Evolutionary conservation across 495 filamentous ascomycete genomes (phyloP), one percentile per base, ranked within the genome.

Genomic region (Hypoxylon perforatum): DNA sequence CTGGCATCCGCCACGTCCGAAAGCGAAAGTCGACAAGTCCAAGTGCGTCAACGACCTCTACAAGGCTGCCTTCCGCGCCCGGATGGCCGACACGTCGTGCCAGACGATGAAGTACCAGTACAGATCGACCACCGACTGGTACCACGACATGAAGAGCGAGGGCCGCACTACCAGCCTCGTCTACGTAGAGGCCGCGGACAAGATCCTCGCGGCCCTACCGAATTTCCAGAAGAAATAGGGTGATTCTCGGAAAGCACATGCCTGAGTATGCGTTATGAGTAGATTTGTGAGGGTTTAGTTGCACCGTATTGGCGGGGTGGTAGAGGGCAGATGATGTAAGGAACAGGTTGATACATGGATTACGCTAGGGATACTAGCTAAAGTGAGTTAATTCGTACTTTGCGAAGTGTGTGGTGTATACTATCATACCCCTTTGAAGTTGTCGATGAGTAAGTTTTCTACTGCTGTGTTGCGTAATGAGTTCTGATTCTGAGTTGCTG

Each of bases 51-150:
- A 83, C 57, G 54, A 71, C 25, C 72, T 83, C 5, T 75, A 77
- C 60, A 76, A 82, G 54, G 69, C 70, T 7, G 75, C 76, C 2
- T 54, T 67, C 2, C 55, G 70, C 10, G 73, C 73, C 2, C 69
- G 64, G 11, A 10, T 35, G 10, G 11, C 17, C 2, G 55, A 73
- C 15, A 19, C 47, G 1, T 47, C 63, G 1, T 48, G 61, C 12
- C 49, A 61, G 18, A 44, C 44, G 5, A 80, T 82, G 68, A 33
- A 30, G 28, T 82, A 78, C 58, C 51, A 66, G 30, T 81, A 80
- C 53, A 51, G 57, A 21, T 75, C 78, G 1, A 84, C 80, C 1
- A 44, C 62, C 38, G 71, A 79, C 4, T 84, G 81, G 81, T 84
- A 82, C 53, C 57, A 63, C 3, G 74, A 81, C 28, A 77, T 81